Base-by-base conservation (phyloP, 2,329 filamentous ascomycete species). In the Pseudocercospora fijiensis region DNA sequence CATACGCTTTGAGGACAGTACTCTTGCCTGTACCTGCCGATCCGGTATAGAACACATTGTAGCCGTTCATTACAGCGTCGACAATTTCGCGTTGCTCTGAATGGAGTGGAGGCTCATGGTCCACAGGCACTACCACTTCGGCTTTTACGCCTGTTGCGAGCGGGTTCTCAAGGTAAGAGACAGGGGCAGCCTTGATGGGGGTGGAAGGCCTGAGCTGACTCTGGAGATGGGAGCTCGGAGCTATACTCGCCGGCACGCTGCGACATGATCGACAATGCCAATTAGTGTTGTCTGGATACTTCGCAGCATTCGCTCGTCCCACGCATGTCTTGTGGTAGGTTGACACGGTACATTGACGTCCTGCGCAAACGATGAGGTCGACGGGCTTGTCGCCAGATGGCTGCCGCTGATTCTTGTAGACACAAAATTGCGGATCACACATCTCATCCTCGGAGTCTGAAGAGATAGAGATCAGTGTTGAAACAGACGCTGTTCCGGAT, bases 21-120 rank as follows among this genome's bases (percentile, higher is more conserved):
- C 82, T 84, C 70, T 87, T 87, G 2, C 85, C 85, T 45, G 80
- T 84, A 0, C 86, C 86, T 13, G 86, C 87, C 0, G 84, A 85
- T 3, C 87, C 86, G 0, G 86, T 88, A 69, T 84, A 88, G 70
- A 88, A 89, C 9, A 88, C 83, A 61, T 88, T 88, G 20, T 55
- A 20, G 4, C 58, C 58, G 6, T 24, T 28, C 18, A 51, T 22
- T 4, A 55, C 41, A 8, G 52, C 18, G 11, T 43, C 20, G n/a
- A 60, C 22, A 43, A 28, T 30, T 20, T 30, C 9, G 18, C 53
- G 49, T 30, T 60, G 45, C 20, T 43, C 47, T 10, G 27, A 28
- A 11, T 51, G 47, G 16, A 27, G 26, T 22, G 18, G 7, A 13
- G 51, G 51, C 7, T 16, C 51, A 27, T 28, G 28, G 8, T 60